Conservation (phyloP, 1,139 yeast genomes). For the Maudiozyma humilis region DNA sequence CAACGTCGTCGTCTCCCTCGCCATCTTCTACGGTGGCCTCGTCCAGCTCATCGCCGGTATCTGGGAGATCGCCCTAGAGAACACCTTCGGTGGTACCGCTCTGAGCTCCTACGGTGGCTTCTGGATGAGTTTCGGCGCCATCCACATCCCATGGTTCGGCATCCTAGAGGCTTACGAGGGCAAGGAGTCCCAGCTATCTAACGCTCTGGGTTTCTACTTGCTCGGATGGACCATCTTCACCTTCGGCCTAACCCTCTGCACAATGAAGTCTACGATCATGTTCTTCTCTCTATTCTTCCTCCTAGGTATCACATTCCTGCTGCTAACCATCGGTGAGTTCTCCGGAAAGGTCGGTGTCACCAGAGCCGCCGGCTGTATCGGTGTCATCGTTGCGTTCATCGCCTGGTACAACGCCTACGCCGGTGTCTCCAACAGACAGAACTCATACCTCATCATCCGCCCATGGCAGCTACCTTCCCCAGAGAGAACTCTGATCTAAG, state of each 20-base stretch:
- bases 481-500: conserved; percentile 9
- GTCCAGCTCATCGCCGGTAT: conserved; percentile 64
- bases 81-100: conserved; percentile 88
- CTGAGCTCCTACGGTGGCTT: conserved; percentile 78
- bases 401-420: conserved; percentile 92
- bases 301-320: conserved; percentile 53
- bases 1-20: conserved; percentile 50
- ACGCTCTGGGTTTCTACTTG: conserved; percentile 67
- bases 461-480: conserved; percentile 22
- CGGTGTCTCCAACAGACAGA: conserved; percentile 71
- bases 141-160: conserved; percentile 66
- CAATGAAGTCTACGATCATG: conserved; percentile 72
- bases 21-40: conserved; percentile 66
- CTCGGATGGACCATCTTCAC: conserved; percentile 79
- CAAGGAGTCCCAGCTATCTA: conserved; percentile 34
- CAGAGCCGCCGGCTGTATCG: conserved; percentile 75
- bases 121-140: conserved; percentile 75
- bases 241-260: conserved; percentile 53
- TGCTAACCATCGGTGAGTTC: conserved; percentile 46
- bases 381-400: conserved; percentile 65
- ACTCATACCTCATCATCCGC: conserved; percentile 46
- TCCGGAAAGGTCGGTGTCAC: conserved; percentile 31
- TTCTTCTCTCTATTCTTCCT: conserved; percentile 61
- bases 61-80: conserved; percentile 68
- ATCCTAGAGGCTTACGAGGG: conserved; percentile 48